Evolutionary conservation across 140 eudicot genomes (phyloP).

Genomic region (Bidens hawaiensis): DNA sequence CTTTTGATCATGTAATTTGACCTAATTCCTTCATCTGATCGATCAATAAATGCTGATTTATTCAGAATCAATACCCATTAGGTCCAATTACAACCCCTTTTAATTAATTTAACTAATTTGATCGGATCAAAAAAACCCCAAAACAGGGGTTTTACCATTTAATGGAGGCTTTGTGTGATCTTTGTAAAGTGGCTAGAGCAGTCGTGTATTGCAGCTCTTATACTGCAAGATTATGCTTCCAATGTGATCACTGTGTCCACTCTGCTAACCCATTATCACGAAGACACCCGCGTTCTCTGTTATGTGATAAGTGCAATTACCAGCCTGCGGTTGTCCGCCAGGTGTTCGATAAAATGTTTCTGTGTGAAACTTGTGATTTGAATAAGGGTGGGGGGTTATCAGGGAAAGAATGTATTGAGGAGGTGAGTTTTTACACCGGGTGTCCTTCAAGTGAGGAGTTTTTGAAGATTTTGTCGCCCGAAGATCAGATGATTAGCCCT

Average conservation of each 20-base stretch:
- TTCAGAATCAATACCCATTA: no score
- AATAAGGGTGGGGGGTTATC: conserved; percentile 27
- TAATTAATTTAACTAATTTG: no score
- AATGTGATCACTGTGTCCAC: conserved; percentile 54
- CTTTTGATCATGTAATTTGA: not conserved
- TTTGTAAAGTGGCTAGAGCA: conserved; percentile 50
- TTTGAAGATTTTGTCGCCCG: conserved; percentile 34
- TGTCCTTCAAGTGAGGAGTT: conserved; percentile 50
- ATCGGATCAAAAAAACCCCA: not conserved
- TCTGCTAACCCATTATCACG: conserved; percentile 52
- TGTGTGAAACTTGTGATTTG: conserved; percentile 48
- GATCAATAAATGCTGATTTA: not conserved
- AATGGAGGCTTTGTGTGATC: conserved; percentile 61
- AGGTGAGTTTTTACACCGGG: conserved; percentile 36
- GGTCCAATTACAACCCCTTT: no score
- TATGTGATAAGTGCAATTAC: conserved; percentile 47
- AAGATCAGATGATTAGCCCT: conserved; percentile 11
- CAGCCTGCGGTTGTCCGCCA: conserved; percentile 40
- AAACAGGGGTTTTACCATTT: not conserved
- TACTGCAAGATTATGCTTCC: conserved; percentile 52
- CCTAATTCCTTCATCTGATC: not conserved
- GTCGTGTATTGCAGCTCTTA: conserved; percentile 64
- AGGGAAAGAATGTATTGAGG: conserved; percentile 28
- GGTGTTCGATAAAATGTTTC: conserved; percentile 34
- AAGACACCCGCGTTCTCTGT: conserved; percentile 49